Conservation (phyloP, 2,329 filamentous ascomycete genomes). For the Dryadomyces quercus-mongolicae region DNA sequence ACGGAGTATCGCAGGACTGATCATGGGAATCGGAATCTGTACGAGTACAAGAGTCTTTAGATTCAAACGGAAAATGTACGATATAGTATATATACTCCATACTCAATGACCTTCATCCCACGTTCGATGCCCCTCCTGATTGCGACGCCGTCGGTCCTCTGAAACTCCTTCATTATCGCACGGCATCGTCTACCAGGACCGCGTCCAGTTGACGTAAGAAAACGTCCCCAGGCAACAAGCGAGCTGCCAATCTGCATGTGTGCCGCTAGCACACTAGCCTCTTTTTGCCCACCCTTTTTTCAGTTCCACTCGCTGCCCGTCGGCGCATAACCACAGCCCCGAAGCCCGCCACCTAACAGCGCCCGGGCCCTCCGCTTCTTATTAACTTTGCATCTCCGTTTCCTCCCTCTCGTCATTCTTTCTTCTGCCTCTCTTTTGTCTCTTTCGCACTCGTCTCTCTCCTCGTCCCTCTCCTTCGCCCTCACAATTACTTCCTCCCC, state of each 20-base stretch:
- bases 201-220: neutral
- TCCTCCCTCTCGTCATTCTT: neutral
- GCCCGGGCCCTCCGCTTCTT: conserved; percentile 2
- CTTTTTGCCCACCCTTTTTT: neutral
- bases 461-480: neutral
- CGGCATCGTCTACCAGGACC: neutral
- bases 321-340: neutral
- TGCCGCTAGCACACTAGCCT: neutral
- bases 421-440: neutral
- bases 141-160: neutral
- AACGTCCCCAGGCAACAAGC: neutral
- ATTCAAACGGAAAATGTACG: too few relatives aligned
- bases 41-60: too few relatives aligned
- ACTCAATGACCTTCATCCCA: too few relatives aligned
- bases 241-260: neutral
- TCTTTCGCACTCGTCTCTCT: neutral
- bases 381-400: neutral
- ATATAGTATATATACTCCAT: too few relatives aligned
- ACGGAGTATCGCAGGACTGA: too few relatives aligned
- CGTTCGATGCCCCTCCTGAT: neutral
- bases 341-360: conserved; percentile 1
- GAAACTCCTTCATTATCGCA: neutral
- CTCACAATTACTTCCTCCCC: neutral
- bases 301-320: neutral
- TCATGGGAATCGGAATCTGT: too few relatives aligned